These are phyloP conservation scores for Leavenworthia alabamica DNA, from an alignment of 345 rosid species.

Conservation along the genomic window DNA sequence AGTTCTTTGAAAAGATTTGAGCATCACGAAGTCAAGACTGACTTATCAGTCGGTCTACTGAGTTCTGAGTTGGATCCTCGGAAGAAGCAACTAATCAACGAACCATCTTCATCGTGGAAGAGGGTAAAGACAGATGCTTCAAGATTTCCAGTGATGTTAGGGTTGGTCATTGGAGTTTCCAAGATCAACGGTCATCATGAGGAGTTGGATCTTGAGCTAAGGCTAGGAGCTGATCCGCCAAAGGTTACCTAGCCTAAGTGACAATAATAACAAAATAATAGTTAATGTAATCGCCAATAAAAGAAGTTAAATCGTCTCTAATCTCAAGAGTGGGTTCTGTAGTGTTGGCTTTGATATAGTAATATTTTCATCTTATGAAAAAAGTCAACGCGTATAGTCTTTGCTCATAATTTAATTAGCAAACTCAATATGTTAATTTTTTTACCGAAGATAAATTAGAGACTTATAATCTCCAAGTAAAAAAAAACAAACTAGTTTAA, in stretches of 20 bases:
- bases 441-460: background rate
- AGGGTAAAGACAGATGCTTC: constrained; percentile 20
- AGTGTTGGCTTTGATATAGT: constrained; percentile 31
- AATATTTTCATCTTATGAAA: constrained; percentile 8
- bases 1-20: background rate
- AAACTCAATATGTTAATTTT: background rate
- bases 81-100: constrained; percentile 2
- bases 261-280: constrained; percentile 4
- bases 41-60: constrained; percentile 19
- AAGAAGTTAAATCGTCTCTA: constrained; percentile 18
- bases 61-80: constrained; percentile 12
- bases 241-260: constrained; percentile 38
- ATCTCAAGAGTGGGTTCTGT: constrained; percentile 24
- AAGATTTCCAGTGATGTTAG: constrained; percentile 28
- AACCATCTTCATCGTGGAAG: constrained; percentile 6
- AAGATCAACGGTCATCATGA: constrained; percentile 33
- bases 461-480: background rate
- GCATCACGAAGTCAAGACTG: constrained; percentile 18
- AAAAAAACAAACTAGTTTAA: background rate
- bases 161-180: constrained; percentile 32
- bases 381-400: constrained; percentile 8
- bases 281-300: constrained; percentile 17
- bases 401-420: background rate
- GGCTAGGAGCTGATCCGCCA: constrained; percentile 62
- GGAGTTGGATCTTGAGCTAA: constrained; percentile 82